These are phyloP conservation scores for Cryptosporidium parvum DNA, from an alignment of 169 alveolate species.

Conservation along the genomic window DNA sequence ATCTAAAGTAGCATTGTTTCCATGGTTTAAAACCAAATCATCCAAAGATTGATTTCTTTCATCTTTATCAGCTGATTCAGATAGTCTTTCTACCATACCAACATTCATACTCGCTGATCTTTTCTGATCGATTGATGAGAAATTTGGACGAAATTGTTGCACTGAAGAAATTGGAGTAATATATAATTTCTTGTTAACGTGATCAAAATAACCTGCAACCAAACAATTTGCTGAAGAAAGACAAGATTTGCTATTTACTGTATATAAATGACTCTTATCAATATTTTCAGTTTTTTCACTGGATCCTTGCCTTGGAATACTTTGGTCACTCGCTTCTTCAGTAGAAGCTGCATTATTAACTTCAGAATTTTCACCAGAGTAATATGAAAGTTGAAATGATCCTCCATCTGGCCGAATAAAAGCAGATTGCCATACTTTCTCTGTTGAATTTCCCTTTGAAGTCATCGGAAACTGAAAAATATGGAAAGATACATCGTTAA, in stretches of 20 bases:
- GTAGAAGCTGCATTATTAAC: neutral
- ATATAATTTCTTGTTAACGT: constrained; percentile 51
- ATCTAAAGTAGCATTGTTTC: constrained; percentile 8
- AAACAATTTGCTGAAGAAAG: constrained; percentile 60
- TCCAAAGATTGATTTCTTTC: constrained; percentile 55
- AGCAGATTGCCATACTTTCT: constrained; percentile 67
- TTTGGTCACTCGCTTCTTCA: neutral
- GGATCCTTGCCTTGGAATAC: constrained; percentile 1
- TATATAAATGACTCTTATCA: constrained; percentile 31
- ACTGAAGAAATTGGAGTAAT: constrained; percentile 69
- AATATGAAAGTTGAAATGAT: constrained; percentile 65
- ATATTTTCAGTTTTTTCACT: neutral
- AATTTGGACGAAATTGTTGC: constrained; percentile 72
- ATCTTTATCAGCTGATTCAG: constrained; percentile 37
- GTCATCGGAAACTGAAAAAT: constrained; percentile 73
- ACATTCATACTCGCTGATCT: constrained; percentile 16
- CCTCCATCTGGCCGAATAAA: constrained; percentile 69
- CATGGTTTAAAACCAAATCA: constrained; percentile 44
- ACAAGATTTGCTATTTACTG: constrained; percentile 58
- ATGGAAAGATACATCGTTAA: constrained; percentile 67
- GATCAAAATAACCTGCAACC: constrained; percentile 62
- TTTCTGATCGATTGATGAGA: constrained; percentile 41
- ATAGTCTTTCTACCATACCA: constrained; percentile 50
- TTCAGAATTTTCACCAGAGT: constrained; percentile 12
- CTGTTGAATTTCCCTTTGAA: neutral